Base-by-base conservation (phyloP, 2,329 filamentous ascomycete genomes). In the Cladosporium sphaerospermum region DNA sequence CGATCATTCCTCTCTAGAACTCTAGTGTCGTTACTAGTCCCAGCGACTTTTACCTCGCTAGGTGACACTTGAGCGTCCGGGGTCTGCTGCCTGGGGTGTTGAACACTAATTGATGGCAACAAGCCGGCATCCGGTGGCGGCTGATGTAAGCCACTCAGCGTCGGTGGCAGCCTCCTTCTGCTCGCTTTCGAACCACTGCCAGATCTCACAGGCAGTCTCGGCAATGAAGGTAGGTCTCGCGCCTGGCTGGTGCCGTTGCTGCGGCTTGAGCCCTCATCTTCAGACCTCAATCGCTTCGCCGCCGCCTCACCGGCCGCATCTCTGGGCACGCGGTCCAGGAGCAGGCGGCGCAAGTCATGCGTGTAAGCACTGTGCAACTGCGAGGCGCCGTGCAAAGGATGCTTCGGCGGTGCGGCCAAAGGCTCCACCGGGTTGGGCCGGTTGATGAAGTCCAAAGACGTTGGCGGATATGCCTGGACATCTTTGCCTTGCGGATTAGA, bases 51-150 rank as follows among this genome's bases (percentile, higher is more conserved):
- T 23, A 31, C 13, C n/a, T 51, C 32, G 8, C 13, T 4, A 6
- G n/a, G 18, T n/a, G 14, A 18, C 2, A 13, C 16, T 8, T 23
- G 13, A 19, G 31, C 18, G 13, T 34, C 13, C 6, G 18, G 40
- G 23, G 28, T 33, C 34, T 44, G 33, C 23, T 52, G 41, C n/a
- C 43, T 39, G 5, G 59, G 59, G 49, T 61, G 54, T 23, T 62
- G 56, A 9, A 54, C 72, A 58, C 78, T 79, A 52, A 85, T 85
- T 3, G 79, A 79, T 5, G 82, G 82, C 45, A 84, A 76, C 6
- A 84, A 67, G 10, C 78, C 76, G 43, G 79, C 79, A 64, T 83
- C 78, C 8, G 81, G 81, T 11, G 82, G 82, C 2, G 82, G 82
- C 57, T 85, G 80, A 66, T 84, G 81, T 41, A 85, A 66, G 7